Conservation (phyloP, 257 asterid genomes). For the Phtheirospermum japonicum region DNA sequence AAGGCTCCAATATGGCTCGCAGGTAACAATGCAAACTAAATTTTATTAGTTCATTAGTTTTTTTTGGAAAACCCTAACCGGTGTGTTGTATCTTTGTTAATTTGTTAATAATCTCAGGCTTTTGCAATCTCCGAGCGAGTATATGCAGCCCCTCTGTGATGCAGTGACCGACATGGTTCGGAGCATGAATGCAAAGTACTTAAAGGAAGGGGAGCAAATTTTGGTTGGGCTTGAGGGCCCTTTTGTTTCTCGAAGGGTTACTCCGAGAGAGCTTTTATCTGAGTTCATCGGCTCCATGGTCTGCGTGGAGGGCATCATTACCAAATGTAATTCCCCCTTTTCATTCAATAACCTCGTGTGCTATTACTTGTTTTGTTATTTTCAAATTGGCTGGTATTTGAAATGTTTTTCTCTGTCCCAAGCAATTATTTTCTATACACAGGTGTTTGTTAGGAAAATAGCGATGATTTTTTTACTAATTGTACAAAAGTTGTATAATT, state of each 20-base stretch:
- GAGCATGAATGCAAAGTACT: conserved; percentile 65
- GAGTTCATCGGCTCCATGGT: conserved; percentile 93
- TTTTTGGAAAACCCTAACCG: neutral
- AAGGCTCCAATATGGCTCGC: conserved; percentile 82
- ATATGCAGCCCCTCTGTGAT: conserved; percentile 85
- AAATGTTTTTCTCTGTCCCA: neutral
- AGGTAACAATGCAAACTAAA: conserved; percentile 35
- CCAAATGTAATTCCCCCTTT: conserved; percentile 59
- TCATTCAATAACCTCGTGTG: neutral
- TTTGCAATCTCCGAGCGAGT: conserved; percentile 87
- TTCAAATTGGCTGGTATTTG: neutral
- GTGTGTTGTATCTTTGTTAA: conserved; percentile 5
- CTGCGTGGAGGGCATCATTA: conserved; percentile 88
- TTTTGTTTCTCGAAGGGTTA: conserved; percentile 87
- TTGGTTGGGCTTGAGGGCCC: conserved; percentile 94
- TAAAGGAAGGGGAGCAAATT: conserved; percentile 90
- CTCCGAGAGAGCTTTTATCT: conserved; percentile 92
- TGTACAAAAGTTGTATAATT: neutral
- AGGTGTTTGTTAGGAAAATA: too few species aligned
- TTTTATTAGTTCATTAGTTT: neutral
- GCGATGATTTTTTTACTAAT: too few species aligned
- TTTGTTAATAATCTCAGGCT: conserved; percentile 46
- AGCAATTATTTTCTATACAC: neutral
- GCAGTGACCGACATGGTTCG: conserved; percentile 73
- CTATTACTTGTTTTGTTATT: neutral